A percentile compares a stretch with the other conserved stretches of the same genome.
These are phyloP conservation scores for Citrullus mucosospermus DNA, from an alignment of 306 rosid species.

Conservation along the genomic window DNA sequence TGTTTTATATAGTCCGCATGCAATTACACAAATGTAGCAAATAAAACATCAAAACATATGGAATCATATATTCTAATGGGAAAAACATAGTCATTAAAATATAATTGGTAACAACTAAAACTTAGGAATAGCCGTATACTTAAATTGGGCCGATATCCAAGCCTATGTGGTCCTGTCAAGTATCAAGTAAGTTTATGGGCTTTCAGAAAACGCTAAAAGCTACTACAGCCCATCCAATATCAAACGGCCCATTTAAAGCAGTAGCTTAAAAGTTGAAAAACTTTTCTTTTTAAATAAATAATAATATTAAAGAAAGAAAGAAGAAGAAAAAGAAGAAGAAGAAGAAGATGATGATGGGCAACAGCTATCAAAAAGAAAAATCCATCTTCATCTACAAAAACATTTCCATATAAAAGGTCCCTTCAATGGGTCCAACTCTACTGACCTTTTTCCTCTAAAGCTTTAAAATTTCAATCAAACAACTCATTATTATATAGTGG, in stretches of 20 bases:
- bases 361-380: neutral
- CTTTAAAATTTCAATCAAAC: neutral
- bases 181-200: neutral
- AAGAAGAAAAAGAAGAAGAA: no score
- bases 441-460: neutral
- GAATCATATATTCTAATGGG: no score
- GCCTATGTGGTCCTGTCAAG: neutral
- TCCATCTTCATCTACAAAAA: neutral
- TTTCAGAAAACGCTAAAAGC: neutral
- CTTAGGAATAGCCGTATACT: no score
- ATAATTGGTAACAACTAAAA: no score
- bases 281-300: neutral
- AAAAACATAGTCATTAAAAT: no score
- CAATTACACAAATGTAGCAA: no score
- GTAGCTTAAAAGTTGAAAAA: neutral
- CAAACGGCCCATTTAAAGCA: neutral
- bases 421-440: constrained; percentile 3
- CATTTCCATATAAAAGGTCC: neutral
- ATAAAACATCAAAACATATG: no score
- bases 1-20: no score
- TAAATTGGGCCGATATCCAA: neutral
- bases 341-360: neutral
- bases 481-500: constrained; percentile 12
- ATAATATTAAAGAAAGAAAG: neutral
- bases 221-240: neutral